Percentiles rank a stretch among this genome's conserved stretches.
Conservation (phyloP, 352 stramenopile genomes). For the Phytophthora pisi region DNA sequence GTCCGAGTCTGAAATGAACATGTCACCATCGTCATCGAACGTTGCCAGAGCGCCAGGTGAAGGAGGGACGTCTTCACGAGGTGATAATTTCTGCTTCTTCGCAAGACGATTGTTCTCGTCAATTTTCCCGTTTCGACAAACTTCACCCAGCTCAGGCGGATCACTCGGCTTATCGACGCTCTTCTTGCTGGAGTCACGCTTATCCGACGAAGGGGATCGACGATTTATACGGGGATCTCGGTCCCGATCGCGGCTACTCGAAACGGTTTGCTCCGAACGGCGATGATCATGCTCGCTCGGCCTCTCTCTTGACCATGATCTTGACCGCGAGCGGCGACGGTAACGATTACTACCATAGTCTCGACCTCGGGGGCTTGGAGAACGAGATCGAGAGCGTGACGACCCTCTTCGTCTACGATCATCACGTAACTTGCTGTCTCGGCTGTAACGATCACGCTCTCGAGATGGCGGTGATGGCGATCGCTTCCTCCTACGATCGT, state of each 20-base stretch:
- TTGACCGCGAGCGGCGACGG: conserved; percentile 28
- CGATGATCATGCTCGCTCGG: conserved; percentile 31
- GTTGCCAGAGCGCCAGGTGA: conserved; percentile 24
- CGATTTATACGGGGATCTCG: conserved; percentile 12
- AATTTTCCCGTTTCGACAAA: conserved; percentile 24
- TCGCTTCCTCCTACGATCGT: conserved; percentile 27
- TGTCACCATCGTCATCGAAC: conserved; percentile 41
- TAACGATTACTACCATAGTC: conserved; percentile 25
- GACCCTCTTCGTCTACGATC: conserved; percentile 33
- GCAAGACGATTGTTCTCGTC: conserved; percentile 6
- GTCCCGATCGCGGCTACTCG: conserved; percentile 20
- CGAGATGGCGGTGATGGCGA: conserved; percentile 31
- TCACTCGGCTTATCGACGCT: conserved; percentile 2
- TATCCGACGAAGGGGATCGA: conserved; percentile 15
- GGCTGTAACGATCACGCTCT: conserved; percentile 19
- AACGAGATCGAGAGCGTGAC: conserved; percentile 41
- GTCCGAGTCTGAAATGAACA: conserved; percentile 65
- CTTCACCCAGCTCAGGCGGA: conserved; percentile 16
- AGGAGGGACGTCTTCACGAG: conserved; percentile 11
- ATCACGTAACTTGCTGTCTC: conserved; percentile 18
- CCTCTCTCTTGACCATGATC: conserved; percentile 31
- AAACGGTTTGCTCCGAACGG: conserved; percentile 9
- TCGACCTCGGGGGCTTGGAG: conserved; percentile 29
- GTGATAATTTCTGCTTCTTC: conserved; percentile 37
- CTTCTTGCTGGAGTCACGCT: conserved; percentile 18